phyloP scores from a whole-genome alignment of 1,284 basidiomycete species.

The Ustilago trichophora region DNA sequence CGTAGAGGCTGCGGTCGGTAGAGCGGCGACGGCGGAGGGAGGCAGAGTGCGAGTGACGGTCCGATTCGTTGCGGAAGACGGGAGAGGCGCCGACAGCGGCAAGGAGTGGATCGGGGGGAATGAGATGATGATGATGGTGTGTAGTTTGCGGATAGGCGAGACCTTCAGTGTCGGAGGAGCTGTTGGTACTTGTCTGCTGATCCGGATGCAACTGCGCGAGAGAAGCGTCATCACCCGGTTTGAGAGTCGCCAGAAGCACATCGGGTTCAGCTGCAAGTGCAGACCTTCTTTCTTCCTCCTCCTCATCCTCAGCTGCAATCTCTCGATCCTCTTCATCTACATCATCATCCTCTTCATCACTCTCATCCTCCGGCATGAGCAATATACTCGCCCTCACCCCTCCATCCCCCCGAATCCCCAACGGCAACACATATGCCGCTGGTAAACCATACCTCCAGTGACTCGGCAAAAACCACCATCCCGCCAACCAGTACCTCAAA shows the following conservation, averaged over 20 bases:
- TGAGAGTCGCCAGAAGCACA: not conserved
- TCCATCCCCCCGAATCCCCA: constrained; percentile 56
- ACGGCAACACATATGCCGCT: constrained; percentile 49
- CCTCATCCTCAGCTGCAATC: constrained; percentile 33
- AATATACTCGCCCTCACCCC: constrained; percentile 55
- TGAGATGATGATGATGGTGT: constrained; percentile 21
- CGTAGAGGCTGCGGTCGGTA: constrained; percentile 29
- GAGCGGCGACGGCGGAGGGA: constrained; percentile 13
- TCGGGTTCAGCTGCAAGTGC: constrained; percentile 8
- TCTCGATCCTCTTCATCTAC: constrained; percentile 29
- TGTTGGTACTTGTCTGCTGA: constrained; percentile 30
- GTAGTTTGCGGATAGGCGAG: constrained; percentile 5
- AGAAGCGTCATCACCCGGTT: no score
- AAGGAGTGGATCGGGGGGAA: constrained; percentile 41
- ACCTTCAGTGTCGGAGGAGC: constrained; percentile 23
- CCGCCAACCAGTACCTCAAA: constrained; percentile 48
- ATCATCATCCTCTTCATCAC: constrained; percentile 38
- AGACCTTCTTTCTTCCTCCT: constrained; percentile 21
- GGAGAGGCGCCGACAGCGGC: constrained; percentile 38
- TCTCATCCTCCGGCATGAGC: constrained; percentile 47
- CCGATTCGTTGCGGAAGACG: constrained; percentile 33
- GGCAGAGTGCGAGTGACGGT: constrained; percentile 26
- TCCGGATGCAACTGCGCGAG: no score
- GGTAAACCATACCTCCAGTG: constrained; percentile 49
- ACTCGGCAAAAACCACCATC: constrained; percentile 47